Percentiles rank a stretch among this genome's conserved stretches.
Evolutionary conservation across 306 rosid species (phyloP).

Genomic region (Ormosia semicastrata): DNA sequence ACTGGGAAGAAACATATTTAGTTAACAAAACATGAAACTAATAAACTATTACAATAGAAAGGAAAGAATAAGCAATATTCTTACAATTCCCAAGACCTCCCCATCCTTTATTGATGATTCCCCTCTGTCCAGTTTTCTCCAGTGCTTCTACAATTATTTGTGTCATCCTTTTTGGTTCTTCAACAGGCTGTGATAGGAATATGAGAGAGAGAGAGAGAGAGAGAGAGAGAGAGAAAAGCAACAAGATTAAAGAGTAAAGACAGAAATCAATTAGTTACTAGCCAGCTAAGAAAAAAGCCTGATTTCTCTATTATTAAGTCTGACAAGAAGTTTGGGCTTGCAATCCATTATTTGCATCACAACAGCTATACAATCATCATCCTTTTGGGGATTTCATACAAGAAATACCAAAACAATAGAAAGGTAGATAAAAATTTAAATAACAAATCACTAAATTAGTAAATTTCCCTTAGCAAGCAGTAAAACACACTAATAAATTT

Average conservation of each 20-base stretch:
- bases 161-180: slow-evolving; percentile 94
- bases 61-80: slow-evolving; percentile 24
- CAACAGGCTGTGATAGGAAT: slow-evolving; percentile 71
- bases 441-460: background rate
- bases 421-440: background rate
- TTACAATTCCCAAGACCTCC: slow-evolving; percentile 97
- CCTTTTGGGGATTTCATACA: background rate
- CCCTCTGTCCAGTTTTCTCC: slow-evolving; percentile 88
- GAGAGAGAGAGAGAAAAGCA: background rate
- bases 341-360: background rate
- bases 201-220: background rate
- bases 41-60: background rate
- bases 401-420: background rate
- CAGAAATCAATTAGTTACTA: background rate
- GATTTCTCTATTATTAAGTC: background rate
- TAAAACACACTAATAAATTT: background rate
- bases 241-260: slow-evolving; percentile 8
- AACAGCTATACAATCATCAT: background rate
- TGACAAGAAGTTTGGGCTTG: background rate
- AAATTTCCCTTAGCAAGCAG: background rate
- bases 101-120: slow-evolving; percentile 99
- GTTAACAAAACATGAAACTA: slow-evolving; percentile 18
- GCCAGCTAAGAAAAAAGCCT: background rate
- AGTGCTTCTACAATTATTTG: slow-evolving; percentile 87
- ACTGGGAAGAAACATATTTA: slow-evolving; percentile 56